These are phyloP conservation scores for Apiospora phragmitis DNA, from an alignment of 2,329 filamentous ascomycete species.

Conservation along the genomic window DNA sequence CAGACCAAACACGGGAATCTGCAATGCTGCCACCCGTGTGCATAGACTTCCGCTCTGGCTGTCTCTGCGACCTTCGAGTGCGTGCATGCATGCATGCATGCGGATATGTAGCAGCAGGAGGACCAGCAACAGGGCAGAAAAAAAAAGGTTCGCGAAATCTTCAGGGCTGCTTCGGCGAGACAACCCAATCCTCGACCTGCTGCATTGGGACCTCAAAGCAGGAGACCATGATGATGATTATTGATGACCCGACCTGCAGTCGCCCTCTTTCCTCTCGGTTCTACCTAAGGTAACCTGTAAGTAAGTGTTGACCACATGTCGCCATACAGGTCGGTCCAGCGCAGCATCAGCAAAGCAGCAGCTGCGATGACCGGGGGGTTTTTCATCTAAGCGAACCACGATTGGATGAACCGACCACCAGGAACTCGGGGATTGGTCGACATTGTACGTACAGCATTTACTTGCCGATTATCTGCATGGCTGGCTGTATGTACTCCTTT, in stretches of 20 bases:
- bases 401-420: background rate
- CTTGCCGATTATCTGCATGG: background rate
- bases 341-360: background rate
- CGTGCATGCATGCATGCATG: background rate
- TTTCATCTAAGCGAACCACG: background rate
- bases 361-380: background rate
- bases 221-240: background rate
- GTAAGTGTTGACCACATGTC: background rate
- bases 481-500: background rate
- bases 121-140: background rate
- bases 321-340: slow-evolving; percentile 4
- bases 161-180: background rate
- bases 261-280: background rate
- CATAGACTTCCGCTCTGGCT: background rate
- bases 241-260: background rate
- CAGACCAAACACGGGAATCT: background rate
- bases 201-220: background rate
- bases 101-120: background rate
- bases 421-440: background rate
- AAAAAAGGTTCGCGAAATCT: background rate
- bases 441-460: background rate
- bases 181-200: background rate
- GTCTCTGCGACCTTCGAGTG: background rate
- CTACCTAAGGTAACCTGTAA: too few relatives aligned
- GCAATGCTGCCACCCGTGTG: background rate